Conservation (phyloP, 2,329 filamentous ascomycete species). For the Capronia coronata region DNA sequence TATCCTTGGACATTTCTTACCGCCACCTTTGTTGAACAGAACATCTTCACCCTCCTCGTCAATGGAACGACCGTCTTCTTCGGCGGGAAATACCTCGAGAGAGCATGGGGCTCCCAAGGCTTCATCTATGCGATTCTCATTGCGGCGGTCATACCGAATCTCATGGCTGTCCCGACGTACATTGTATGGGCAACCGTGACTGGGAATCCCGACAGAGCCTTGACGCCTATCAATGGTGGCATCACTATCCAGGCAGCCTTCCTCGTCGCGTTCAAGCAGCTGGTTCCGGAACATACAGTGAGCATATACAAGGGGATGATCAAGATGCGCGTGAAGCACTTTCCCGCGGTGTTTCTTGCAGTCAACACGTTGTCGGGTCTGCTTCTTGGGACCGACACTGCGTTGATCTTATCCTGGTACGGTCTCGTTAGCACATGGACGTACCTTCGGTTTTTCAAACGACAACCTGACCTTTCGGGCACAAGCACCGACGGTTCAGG, state of each 20-base stretch:
- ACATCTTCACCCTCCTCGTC: conserved; percentile 76
- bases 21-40: conserved; percentile 84
- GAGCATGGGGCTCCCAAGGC: conserved; percentile 88
- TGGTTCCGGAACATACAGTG: conserved; percentile 93
- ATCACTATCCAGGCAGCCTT: conserved; percentile 87
- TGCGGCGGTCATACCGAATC: conserved; percentile 71
- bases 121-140: conserved; percentile 84
- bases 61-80: conserved; percentile 77
- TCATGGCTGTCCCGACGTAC: conserved; percentile 66
- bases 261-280: conserved; percentile 94
- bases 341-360: conserved; percentile 67
- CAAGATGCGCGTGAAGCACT: conserved; percentile 78
- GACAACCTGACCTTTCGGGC: conserved; percentile 49
- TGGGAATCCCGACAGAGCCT: conserved; percentile 36
- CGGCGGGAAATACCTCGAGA: conserved; percentile 88
- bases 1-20: conserved; percentile 92
- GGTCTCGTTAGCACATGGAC: conserved; percentile 88
- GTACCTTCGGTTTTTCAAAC: conserved; percentile 92
- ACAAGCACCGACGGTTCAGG: conserved; percentile 48
- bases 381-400: conserved; percentile 63
- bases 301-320: conserved; percentile 83
- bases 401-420: conserved; percentile 69
- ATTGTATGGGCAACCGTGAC: conserved; percentile 65
- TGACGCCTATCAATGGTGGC: conserved; percentile 79
- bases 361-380: conserved; percentile 63